Percentiles rank a stretch among this genome's conserved stretches.
These are phyloP conservation scores for Macadamia tetraphylla DNA, from an alignment of 164 flowering plant genomes.

Conservation along the genomic window DNA sequence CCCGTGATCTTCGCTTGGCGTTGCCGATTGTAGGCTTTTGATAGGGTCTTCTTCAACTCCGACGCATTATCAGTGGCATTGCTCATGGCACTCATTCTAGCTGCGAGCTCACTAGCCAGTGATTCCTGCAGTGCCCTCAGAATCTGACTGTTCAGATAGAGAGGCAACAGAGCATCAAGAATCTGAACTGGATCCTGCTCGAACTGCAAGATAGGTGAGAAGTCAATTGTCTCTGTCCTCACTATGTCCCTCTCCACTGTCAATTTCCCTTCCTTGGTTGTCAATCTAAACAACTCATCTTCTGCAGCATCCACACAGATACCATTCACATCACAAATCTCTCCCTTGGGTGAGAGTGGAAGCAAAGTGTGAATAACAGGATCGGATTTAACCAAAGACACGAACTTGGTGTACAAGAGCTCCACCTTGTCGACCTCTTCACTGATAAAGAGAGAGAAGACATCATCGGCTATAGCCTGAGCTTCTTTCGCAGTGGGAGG, in stretches of 20 bases:
- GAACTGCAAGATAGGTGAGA: constrained; percentile 39
- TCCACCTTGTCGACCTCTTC: constrained; percentile 77
- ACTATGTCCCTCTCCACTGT: constrained; percentile 40
- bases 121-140: constrained; percentile 68
- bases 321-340: constrained; percentile 45
- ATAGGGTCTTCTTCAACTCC: constrained; percentile 48
- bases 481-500: constrained; percentile 64
- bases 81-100: constrained; percentile 69
- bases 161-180: constrained; percentile 67
- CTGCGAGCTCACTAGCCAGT: constrained; percentile 65
- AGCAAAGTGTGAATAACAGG: constrained; percentile 59
- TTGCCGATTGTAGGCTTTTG: constrained; percentile 39
- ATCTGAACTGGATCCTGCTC: constrained; percentile 82
- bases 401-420: constrained; percentile 54
- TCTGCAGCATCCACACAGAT: constrained; percentile 44
- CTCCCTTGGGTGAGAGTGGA: constrained; percentile 45
- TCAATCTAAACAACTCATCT: constrained; percentile 64
- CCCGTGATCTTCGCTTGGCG: constrained; percentile 65
- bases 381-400: constrained; percentile 46
- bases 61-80: constrained; percentile 61
- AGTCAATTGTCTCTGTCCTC: constrained; percentile 10
- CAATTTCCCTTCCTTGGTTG: constrained; percentile 54
- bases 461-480: constrained; percentile 54
- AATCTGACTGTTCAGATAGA: constrained; percentile 64
- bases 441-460: constrained; percentile 50